Evolutionary conservation across 2,329 filamentous ascomycete genomes (phyloP).

Genomic region (Cladosporium sp.): DNA sequence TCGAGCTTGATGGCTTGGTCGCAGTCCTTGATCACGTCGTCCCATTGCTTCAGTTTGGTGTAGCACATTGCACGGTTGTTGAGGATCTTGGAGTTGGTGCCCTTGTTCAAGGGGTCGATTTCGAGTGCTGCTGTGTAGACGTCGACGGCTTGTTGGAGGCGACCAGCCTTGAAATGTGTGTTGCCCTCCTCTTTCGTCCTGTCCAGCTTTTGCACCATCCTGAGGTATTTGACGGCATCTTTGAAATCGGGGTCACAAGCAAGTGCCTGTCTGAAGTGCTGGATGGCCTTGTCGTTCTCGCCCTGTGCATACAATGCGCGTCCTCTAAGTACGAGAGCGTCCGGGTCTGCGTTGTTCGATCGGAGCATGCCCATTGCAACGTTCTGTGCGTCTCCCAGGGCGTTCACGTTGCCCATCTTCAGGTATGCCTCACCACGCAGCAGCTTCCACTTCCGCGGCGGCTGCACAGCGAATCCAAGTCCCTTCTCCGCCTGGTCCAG

Average conservation of each 20-base stretch:
- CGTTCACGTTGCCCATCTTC: constrained; percentile 87
- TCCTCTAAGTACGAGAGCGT: constrained; percentile 86
- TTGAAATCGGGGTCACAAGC: constrained; percentile 89
- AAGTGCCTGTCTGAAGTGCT: constrained; percentile 86
- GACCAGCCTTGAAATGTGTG: constrained; percentile 79
- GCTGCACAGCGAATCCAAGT: constrained; percentile 71
- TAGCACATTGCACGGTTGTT: constrained; percentile 90
- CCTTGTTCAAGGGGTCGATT: constrained; percentile 84
- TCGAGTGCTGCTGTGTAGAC: constrained; percentile 81
- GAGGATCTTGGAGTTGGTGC: constrained; percentile 90
- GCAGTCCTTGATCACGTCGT: constrained; percentile 80
- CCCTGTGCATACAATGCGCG: constrained; percentile 86
- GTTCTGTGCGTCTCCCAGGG: constrained; percentile 87
- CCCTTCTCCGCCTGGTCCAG: constrained; percentile 85
- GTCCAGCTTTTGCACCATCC: constrained; percentile 87
- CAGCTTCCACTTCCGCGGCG: constrained; percentile 89
- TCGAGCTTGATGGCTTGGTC: constrained; percentile 82
- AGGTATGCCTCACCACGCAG: constrained; percentile 90
- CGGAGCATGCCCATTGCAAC: constrained; percentile 86
- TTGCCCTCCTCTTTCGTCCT: constrained; percentile 95
- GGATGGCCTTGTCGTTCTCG: constrained; percentile 91
- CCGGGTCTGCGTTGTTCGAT: constrained; percentile 85
- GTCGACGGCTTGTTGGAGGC: constrained; percentile 77
- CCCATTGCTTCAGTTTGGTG: constrained; percentile 80
- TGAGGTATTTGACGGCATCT: constrained; percentile 82